A percentile compares a stretch with the other conserved stretches of the same genome.
Conservation (phyloP, 306 rosid species). For the Arachis stenosperma region DNA sequence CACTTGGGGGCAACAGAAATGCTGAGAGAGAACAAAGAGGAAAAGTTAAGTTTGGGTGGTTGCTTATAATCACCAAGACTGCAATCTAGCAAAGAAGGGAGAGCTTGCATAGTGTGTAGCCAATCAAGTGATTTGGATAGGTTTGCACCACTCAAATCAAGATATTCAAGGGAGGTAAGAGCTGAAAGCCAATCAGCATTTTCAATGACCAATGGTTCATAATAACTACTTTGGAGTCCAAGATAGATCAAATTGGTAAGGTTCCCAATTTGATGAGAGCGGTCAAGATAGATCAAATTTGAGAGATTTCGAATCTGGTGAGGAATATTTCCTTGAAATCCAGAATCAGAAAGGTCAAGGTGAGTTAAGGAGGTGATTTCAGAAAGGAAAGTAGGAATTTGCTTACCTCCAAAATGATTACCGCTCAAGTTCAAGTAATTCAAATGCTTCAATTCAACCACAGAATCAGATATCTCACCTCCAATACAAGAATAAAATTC, state of each 20-base stretch:
- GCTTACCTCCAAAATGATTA: neutral
- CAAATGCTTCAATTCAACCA: constrained; percentile 35
- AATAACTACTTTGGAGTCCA: too few species aligned
- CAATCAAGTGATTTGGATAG: constrained; percentile 29
- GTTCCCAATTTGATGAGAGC: too few species aligned
- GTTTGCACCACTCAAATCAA: neutral
- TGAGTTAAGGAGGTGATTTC: constrained; percentile 28
- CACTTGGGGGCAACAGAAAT: neutral
- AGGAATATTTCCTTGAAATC: constrained; percentile 1
- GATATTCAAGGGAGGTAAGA: constrained; percentile 22
- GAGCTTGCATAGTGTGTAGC: constrained; percentile 4
- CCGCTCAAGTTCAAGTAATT: constrained; percentile 23
- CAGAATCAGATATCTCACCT: neutral
- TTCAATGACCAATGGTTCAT: neutral
- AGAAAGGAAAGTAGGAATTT: constrained; percentile 20
- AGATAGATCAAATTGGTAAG: too few species aligned
- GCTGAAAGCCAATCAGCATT: neutral
- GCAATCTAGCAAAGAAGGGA: neutral
- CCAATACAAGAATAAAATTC: too few species aligned
- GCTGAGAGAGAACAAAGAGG: constrained; percentile 16
- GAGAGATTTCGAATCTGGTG: constrained; percentile 5
- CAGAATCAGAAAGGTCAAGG: neutral
- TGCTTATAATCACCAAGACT: neutral
- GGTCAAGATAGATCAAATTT: neutral
- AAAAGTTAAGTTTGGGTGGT: neutral